Evolutionary conservation across 306 rosid genomes (phyloP).

Genomic region (Malus sylvestris): DNA sequence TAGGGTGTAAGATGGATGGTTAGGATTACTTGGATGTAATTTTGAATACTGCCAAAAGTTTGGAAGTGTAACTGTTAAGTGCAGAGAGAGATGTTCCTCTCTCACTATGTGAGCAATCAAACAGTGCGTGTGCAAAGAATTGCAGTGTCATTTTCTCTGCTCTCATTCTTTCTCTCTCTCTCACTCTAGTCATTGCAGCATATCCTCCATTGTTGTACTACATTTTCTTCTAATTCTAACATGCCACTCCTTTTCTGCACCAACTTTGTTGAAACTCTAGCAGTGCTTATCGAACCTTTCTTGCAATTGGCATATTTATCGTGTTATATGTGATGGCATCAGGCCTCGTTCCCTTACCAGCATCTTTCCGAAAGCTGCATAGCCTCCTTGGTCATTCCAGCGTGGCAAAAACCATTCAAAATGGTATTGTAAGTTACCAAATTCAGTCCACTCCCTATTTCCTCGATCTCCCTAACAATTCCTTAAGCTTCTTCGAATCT

Average conservation of each 20-base stretch:
- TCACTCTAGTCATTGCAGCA: too few relatives aligned
- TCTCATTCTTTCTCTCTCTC: too few relatives aligned
- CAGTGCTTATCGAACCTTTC: constrained; percentile 56
- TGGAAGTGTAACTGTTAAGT: too few relatives aligned
- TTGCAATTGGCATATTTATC: constrained; percentile 48
- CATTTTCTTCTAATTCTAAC: too few relatives aligned
- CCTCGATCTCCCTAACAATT: constrained; percentile 55
- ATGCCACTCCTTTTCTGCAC: constrained; percentile 41
- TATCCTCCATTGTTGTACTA: too few relatives aligned
- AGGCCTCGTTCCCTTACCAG: constrained; percentile 47
- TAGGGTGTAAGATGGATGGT: too few relatives aligned
- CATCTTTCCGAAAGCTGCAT: constrained; percentile 68
- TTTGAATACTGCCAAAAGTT: too few relatives aligned
- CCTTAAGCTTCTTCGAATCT: constrained; percentile 50
- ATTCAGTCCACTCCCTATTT: constrained; percentile 35
- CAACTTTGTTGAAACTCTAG: constrained; percentile 44
- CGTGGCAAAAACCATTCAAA: constrained; percentile 56
- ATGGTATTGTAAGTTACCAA: constrained; percentile 66
- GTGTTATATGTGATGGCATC: constrained; percentile 55
- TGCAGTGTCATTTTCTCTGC: too few relatives aligned
- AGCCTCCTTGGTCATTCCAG: constrained; percentile 48
- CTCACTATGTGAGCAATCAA: too few relatives aligned
- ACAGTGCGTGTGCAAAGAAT: too few relatives aligned
- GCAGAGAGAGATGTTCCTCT: too few relatives aligned
- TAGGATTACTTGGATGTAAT: too few relatives aligned